Evolutionary conservation across 192 early-diverging fungal species (phyloP).

Genomic region (Coemansia sp.): DNA sequence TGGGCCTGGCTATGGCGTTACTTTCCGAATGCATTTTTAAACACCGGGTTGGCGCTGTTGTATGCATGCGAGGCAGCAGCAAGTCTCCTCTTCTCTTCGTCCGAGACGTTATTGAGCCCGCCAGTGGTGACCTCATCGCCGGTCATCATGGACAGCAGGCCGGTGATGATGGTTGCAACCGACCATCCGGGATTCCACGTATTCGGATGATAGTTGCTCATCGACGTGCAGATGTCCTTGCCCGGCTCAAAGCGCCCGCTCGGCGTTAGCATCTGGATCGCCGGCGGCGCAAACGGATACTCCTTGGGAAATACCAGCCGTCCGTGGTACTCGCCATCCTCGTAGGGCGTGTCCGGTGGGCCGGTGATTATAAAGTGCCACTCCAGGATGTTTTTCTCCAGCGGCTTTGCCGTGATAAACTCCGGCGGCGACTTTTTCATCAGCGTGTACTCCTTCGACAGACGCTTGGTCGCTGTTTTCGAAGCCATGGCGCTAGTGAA

Average conservation of each 20-base stretch:
- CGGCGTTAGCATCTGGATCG: conserved; percentile 74
- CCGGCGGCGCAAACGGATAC: conserved; percentile 91
- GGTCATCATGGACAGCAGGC: conserved; percentile 89
- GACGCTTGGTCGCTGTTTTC: conserved; percentile 68
- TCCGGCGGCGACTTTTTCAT: conserved; percentile 78
- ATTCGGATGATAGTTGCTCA: conserved; percentile 92
- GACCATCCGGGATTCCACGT: conserved; percentile 98
- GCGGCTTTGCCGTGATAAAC: conserved; percentile 85
- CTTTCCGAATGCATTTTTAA: conserved; percentile 26
- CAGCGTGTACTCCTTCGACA: conserved; percentile 73
- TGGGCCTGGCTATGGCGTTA: too few relatives aligned
- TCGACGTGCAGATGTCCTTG: conserved; percentile 93
- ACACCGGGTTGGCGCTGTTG: conserved; percentile 20
- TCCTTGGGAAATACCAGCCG: conserved; percentile 88
- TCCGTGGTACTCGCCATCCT: conserved; percentile 86
- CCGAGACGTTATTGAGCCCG: conserved; percentile 63
- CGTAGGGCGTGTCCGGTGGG: conserved; percentile 80
- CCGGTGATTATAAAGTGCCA: conserved; percentile 97
- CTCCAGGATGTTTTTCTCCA: conserved; percentile 93
- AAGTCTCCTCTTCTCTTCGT: conserved; percentile 59
- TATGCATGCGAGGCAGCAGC: conserved; percentile 56
- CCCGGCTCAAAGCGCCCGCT: conserved; percentile 88
- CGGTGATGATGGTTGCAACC: conserved; percentile 85
- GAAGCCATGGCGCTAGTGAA: too few relatives aligned
- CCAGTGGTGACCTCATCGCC: conserved; percentile 78